A percentile compares a stretch with the other conserved stretches of the same genome.
phyloP scores from a whole-genome alignment of 2,329 filamentous ascomycete species.

The Colletotrichum karsti region DNA sequence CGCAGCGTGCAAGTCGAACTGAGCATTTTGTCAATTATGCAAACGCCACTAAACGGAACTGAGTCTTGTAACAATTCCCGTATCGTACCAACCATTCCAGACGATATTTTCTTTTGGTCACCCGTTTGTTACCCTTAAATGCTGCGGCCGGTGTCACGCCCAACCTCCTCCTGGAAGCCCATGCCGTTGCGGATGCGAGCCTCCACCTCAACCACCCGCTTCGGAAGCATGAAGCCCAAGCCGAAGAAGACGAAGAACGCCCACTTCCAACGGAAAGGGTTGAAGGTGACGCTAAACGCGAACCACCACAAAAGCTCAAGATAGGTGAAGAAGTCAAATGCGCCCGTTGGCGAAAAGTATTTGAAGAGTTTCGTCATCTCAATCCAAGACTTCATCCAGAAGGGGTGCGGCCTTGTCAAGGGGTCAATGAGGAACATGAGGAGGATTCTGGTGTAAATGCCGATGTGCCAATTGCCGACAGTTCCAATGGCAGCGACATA shows the following conservation, averaged over 20 bases:
- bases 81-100: neutral
- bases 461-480: constrained; percentile 89
- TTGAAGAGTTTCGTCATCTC: constrained; percentile 83
- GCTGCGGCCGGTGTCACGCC: constrained; percentile 41
- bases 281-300: constrained; percentile 78
- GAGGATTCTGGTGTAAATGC: constrained; percentile 86
- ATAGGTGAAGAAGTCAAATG: constrained; percentile 92
- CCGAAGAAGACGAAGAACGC: constrained; percentile 84
- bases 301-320: constrained; percentile 89
- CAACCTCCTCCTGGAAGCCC: constrained; percentile 42
- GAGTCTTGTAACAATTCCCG: neutral
- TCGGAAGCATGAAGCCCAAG: constrained; percentile 72
- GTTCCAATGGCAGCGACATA: constrained; percentile 84
- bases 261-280: constrained; percentile 94
- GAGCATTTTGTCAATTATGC: neutral
- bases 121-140: constrained; percentile 33
- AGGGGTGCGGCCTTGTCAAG: constrained; percentile 73
- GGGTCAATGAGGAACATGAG: constrained; percentile 89
- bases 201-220: constrained; percentile 73
- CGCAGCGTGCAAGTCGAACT: neutral
- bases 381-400: constrained; percentile 87
- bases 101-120: neutral
- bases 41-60: neutral
- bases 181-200: constrained; percentile 64
- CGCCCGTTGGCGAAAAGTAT: constrained; percentile 71